A percentile compares a stretch with the other conserved stretches of the same genome.
These are phyloP conservation scores for Apiospora malaysiana DNA, from an alignment of 2,329 filamentous ascomycete genomes.

Conservation along the genomic window DNA sequence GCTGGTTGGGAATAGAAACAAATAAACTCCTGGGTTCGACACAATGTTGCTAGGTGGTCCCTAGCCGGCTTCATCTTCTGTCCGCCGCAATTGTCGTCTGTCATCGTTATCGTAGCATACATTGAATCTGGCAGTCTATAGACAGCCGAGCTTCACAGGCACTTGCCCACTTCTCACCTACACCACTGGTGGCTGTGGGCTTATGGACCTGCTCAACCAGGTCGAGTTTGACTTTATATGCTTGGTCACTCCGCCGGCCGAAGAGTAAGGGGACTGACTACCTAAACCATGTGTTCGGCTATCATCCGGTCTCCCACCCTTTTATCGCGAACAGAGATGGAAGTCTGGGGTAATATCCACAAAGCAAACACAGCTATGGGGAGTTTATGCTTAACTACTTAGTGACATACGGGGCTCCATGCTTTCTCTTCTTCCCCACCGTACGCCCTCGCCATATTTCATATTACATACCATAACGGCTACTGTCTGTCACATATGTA, in stretches of 20 bases:
- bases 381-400: neutral
- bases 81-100: neutral
- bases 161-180: neutral
- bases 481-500: neutral
- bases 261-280: neutral
- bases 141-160: neutral
- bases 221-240: neutral
- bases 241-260: neutral
- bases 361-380: neutral
- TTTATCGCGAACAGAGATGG: neutral
- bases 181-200: neutral
- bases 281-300: neutral
- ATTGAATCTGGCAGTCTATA: neutral
- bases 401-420: neutral
- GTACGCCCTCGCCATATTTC: neutral
- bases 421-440: neutral
- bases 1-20: neutral
- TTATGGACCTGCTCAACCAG: neutral
- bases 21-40: neutral
- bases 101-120: neutral
- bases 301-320: neutral
- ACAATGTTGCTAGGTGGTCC: neutral
- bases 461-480: neutral
- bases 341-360: slow-evolving; percentile 3
- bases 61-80: neutral